phyloP scores from a whole-genome alignment of 768 basidiomycete species.

The Mycena venus region DNA sequence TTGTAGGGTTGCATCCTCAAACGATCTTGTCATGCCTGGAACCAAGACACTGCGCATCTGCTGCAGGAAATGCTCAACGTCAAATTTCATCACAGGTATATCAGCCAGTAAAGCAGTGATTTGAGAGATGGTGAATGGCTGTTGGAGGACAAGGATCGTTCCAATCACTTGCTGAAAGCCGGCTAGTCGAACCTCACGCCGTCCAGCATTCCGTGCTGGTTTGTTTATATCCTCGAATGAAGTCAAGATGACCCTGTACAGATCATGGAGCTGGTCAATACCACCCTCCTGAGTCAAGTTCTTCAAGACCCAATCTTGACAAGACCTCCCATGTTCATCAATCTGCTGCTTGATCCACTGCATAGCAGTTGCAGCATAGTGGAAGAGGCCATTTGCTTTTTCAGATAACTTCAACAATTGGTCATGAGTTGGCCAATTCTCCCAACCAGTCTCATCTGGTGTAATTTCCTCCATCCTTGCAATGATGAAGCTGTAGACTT shows the following conservation, averaged over 20 bases:
- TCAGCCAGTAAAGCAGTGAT: too few species aligned
- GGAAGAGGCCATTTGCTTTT: neutral
- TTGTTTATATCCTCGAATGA: slow-evolving; percentile 4
- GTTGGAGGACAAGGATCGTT: neutral
- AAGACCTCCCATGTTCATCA: neutral
- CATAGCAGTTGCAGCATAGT: slow-evolving; percentile 15
- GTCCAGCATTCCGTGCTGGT: too few species aligned
- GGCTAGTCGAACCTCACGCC: neutral
- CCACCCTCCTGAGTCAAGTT: neutral
- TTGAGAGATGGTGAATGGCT: slow-evolving; percentile 6
- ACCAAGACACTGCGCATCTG: too few species aligned
- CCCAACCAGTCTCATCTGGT: neutral
- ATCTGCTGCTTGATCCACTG: slow-evolving; percentile 6
- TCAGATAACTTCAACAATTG: neutral
- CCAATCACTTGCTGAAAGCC: slow-evolving; percentile 14
- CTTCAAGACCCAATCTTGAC: neutral
- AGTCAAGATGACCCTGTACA: slow-evolving; percentile 10
- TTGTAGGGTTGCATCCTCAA: slow-evolving; percentile 19
- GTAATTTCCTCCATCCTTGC: too few species aligned
- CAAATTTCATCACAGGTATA: too few species aligned
- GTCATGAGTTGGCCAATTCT: neutral
- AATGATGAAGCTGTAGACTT: neutral
- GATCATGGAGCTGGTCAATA: neutral
- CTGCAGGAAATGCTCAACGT: too few species aligned
- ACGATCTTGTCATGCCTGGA: too few species aligned